Evolutionary conservation across 1,139 yeast species (phyloP).

Genomic region (Pichia sp.): DNA sequence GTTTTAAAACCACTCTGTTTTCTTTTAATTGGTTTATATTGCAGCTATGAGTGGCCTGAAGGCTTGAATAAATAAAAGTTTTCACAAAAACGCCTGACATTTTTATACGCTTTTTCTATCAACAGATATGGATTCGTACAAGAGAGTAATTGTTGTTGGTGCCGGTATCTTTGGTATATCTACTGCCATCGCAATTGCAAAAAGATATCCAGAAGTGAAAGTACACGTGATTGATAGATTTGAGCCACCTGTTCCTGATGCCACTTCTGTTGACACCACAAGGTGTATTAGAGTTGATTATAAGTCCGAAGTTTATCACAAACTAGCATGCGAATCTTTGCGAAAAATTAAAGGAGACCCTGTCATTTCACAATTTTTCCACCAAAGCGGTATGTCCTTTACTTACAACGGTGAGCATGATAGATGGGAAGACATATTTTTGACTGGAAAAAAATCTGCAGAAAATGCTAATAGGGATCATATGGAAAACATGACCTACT

Average conservation of each 20-base stretch:
- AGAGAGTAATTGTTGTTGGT: conserved; percentile 23
- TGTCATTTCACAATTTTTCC: conserved; percentile 34
- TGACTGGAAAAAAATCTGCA: conserved; percentile 18
- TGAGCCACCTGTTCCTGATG: conserved; percentile 36
- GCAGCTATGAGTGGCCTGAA: no score
- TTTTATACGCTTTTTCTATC: no score
- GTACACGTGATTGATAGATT: conserved; percentile 24
- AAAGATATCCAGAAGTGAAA: conserved; percentile 20
- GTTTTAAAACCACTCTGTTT: no score
- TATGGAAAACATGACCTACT: conserved; percentile 16
- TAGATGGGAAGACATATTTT: conserved; percentile 23
- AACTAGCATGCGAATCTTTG: conserved; percentile 38
- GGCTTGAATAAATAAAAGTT: no score
- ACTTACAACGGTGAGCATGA: conserved; percentile 24
- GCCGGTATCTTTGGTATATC: conserved; percentile 37
- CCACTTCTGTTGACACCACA: conserved; percentile 39
- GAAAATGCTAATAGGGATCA: conserved; percentile 16
- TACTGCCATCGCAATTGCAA: conserved; percentile 33
- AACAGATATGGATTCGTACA: background rate
- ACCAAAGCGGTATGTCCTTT: conserved; percentile 29
- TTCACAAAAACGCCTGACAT: no score
- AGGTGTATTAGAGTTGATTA: conserved; percentile 41
- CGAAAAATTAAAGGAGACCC: conserved; percentile 35
- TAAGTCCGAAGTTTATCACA: conserved; percentile 34
- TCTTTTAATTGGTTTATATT: no score